phyloP scores from a whole-genome alignment of 2,329 filamentous ascomycete species.

The Cadophora malorum region DNA sequence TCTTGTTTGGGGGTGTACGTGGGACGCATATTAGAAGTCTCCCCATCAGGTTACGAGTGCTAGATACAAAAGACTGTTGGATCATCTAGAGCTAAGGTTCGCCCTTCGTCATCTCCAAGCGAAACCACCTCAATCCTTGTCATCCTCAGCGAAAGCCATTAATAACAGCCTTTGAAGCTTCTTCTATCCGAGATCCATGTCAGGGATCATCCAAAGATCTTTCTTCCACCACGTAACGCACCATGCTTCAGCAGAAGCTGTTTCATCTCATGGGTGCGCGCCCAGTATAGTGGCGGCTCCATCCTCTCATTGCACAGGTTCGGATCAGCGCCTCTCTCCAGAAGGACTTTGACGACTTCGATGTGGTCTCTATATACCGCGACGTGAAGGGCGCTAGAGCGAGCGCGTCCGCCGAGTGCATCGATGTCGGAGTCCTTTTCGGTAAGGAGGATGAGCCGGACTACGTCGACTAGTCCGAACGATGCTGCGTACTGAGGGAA shows the following conservation, averaged over 20 bases:
- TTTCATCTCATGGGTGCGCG: constrained; percentile 24
- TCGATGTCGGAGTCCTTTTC: constrained; percentile 32
- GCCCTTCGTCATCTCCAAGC: too few relatives aligned
- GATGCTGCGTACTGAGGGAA: constrained; percentile 33
- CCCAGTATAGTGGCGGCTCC: constrained; percentile 35
- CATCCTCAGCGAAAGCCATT: background rate
- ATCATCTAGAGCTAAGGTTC: too few relatives aligned
- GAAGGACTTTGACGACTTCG: constrained; percentile 33
- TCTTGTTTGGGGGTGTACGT: too few relatives aligned
- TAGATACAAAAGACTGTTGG: too few relatives aligned
- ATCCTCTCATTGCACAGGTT: constrained; percentile 25
- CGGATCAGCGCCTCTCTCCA: constrained; percentile 36
- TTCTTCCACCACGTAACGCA: constrained; percentile 18
- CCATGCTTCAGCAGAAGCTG: constrained; percentile 34
- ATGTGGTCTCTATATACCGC: constrained; percentile 32
- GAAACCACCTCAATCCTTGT: background rate
- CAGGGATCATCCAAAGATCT: background rate
- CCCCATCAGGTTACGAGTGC: too few relatives aligned
- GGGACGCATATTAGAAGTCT: too few relatives aligned
- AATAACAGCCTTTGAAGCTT: background rate
- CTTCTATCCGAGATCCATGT: background rate
- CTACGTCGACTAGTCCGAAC: constrained; percentile 34
- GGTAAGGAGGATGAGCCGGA: constrained; percentile 31
- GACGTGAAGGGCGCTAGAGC: constrained; percentile 36
- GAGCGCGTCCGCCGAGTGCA: constrained; percentile 32